These are phyloP conservation scores for Pseudocercospora fijiensis DNA, from an alignment of 2,329 filamentous ascomycete species.

Conservation along the genomic window DNA sequence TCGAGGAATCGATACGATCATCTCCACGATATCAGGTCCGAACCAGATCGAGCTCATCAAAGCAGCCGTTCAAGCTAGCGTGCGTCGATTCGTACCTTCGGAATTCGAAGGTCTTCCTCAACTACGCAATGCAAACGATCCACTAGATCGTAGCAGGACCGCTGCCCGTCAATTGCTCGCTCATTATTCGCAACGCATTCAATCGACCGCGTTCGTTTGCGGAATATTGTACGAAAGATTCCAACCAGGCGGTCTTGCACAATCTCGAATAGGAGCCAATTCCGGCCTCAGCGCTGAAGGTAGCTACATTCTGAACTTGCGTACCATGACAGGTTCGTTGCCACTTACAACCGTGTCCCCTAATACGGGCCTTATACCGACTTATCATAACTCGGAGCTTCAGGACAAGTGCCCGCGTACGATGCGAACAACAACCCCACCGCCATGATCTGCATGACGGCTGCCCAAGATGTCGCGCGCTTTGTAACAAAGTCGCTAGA, in stretches of 20 bases:
- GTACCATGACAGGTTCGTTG: slow-evolving; percentile 40
- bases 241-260: slow-evolving; percentile 63
- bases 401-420: slow-evolving; percentile 61
- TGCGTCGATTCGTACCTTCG: slow-evolving; percentile 69
- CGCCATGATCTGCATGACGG: slow-evolving; percentile 65
- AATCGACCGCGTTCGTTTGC: slow-evolving; percentile 70
- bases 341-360: background rate
- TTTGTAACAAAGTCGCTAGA: slow-evolving; percentile 70
- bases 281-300: slow-evolving; percentile 58
- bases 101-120: slow-evolving; percentile 69
- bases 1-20: slow-evolving; percentile 70
- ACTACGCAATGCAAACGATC: slow-evolving; percentile 56
- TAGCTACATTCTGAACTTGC: slow-evolving; percentile 65
- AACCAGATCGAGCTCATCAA: slow-evolving; percentile 71
- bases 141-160: slow-evolving; percentile 60
- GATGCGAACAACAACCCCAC: slow-evolving; percentile 49
- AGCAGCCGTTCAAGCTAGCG: slow-evolving; percentile 63
- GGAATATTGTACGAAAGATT: slow-evolving; percentile 76
- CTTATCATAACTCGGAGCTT: slow-evolving; percentile 22
- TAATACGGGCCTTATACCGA: background rate
- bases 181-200: slow-evolving; percentile 59
- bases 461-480: slow-evolving; percentile 66
- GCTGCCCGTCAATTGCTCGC: slow-evolving; percentile 59
- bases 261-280: slow-evolving; percentile 56
- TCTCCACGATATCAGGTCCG: slow-evolving; percentile 68